Percentiles rank a stretch among this genome's conserved stretches.
Conservation (phyloP, 139 green algal genomes). For the Chlamydomonas incerta region DNA sequence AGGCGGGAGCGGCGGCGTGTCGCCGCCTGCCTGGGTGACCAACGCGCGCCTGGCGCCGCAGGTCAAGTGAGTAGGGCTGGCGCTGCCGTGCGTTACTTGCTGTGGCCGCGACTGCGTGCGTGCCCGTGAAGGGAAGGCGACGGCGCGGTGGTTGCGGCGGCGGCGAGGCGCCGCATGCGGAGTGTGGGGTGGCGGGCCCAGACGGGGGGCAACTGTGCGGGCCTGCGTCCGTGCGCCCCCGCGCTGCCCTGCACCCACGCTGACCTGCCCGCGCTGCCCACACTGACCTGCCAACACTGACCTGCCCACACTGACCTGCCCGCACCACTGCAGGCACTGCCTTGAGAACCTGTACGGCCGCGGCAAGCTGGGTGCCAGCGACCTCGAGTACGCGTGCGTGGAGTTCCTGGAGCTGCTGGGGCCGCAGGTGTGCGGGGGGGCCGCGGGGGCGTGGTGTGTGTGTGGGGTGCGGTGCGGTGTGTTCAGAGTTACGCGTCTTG, state of each 20-base stretch:
- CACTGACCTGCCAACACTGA: too few species aligned
- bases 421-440: not conserved
- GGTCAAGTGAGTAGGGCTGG: slow-evolving; percentile 37
- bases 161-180: too few species aligned
- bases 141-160: too few species aligned
- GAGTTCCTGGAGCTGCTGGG: slow-evolving; percentile 44
- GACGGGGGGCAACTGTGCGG: too few species aligned
- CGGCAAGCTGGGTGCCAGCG: slow-evolving; percentile 11
- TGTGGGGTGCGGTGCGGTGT: too few species aligned
- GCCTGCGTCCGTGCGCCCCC: too few species aligned
- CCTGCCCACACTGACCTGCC: not conserved
- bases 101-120: too few species aligned
- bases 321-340: slow-evolving; percentile 7
- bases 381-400: slow-evolving; percentile 43
- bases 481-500: too few species aligned
- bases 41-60: slow-evolving; percentile 24
- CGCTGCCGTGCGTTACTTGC: too few species aligned
- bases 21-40: slow-evolving; percentile 17
- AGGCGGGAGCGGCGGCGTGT: not conserved
- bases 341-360: slow-evolving; percentile 38
- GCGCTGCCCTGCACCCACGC: too few species aligned
- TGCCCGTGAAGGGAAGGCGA: not conserved
- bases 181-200: too few species aligned
- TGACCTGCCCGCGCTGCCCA: not conserved
- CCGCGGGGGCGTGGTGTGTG: too few species aligned